These are phyloP conservation scores for Phyllostachys edulis DNA, from an alignment of 176 grass and related monocot genomes.

Conservation along the genomic window DNA sequence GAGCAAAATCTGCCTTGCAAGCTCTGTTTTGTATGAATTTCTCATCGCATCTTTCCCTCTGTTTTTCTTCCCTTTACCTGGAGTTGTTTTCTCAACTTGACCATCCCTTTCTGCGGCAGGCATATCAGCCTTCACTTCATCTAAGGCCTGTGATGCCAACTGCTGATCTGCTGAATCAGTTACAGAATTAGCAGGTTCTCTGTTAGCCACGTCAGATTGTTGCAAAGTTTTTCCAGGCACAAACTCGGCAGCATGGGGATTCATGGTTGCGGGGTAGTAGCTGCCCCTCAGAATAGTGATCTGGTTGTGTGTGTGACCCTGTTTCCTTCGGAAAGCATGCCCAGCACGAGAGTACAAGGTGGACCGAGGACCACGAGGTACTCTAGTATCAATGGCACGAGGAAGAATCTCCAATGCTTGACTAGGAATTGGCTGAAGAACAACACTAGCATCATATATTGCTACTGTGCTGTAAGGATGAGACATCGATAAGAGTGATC, in stretches of 20 bases:
- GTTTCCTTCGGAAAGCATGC: constrained; percentile 77
- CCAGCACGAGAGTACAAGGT: constrained; percentile 63
- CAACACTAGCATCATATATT: constrained; percentile 66
- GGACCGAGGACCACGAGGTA: constrained; percentile 80
- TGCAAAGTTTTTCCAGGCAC: constrained; percentile 65
- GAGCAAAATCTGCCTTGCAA: constrained; percentile 92
- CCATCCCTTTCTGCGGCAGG: constrained; percentile 36
- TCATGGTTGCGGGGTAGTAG: constrained; percentile 55
- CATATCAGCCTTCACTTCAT: constrained; percentile 21
- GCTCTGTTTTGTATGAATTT: constrained; percentile 69
- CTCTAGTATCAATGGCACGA: constrained; percentile 67
- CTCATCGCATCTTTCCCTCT: constrained; percentile 48
- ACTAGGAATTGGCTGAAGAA: constrained; percentile 58
- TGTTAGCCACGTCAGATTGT: constrained; percentile 48
- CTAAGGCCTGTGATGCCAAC: not conserved
- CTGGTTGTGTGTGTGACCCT: constrained; percentile 61
- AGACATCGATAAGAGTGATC: constrained; percentile 64
- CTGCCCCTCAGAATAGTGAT: constrained; percentile 48
- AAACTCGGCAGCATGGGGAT: constrained; percentile 97
- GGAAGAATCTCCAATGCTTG: constrained; percentile 60
- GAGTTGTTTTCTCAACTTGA: constrained; percentile 44
- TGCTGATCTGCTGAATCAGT: constrained; percentile 20
- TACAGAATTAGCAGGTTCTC: constrained; percentile 36
- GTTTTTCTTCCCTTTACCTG: constrained; percentile 46
- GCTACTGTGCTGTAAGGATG: constrained; percentile 64